Conservation (phyloP, 1,284 basidiomycete genomes). For the Marasmius tenuissimus region DNA sequence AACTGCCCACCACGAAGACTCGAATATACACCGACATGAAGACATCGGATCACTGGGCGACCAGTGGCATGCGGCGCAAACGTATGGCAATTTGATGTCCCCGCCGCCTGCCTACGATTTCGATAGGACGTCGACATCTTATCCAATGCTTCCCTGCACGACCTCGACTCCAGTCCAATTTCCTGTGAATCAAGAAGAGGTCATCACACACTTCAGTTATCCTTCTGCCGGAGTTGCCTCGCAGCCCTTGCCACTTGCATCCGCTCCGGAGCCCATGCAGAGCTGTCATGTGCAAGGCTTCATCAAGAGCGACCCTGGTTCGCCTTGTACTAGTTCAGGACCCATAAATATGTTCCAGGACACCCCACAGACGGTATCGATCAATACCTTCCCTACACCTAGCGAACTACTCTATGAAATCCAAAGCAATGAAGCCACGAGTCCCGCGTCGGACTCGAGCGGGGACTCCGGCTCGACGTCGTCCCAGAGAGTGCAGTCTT, state of each 20-base stretch:
- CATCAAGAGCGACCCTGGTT: too few species aligned
- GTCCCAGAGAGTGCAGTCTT: neutral
- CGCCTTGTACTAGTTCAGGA: too few species aligned
- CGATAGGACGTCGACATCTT: neutral
- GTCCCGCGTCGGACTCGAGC: slow-evolving; percentile 7
- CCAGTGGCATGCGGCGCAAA: neutral
- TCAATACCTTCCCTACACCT: slow-evolving; percentile 57
- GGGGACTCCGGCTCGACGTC: neutral
- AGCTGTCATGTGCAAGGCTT: too few species aligned
- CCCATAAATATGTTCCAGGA: too few species aligned
- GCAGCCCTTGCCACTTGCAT: too few species aligned
- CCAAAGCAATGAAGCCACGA: slow-evolving; percentile 11
- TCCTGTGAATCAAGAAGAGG: too few species aligned
- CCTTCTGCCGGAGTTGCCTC: too few species aligned
- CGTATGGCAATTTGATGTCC: neutral
- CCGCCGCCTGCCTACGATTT: neutral
- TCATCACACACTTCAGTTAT: too few species aligned
- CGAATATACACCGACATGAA: neutral
- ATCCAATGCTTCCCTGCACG: too few species aligned
- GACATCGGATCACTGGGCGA: neutral
- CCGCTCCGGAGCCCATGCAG: too few species aligned
- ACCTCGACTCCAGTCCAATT: too few species aligned
- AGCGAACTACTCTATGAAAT: slow-evolving; percentile 59
- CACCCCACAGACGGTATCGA: neutral
- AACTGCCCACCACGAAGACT: neutral